Base-by-base conservation (phyloP, 441 rosid genomes). In the Populus tomentosa region DNA sequence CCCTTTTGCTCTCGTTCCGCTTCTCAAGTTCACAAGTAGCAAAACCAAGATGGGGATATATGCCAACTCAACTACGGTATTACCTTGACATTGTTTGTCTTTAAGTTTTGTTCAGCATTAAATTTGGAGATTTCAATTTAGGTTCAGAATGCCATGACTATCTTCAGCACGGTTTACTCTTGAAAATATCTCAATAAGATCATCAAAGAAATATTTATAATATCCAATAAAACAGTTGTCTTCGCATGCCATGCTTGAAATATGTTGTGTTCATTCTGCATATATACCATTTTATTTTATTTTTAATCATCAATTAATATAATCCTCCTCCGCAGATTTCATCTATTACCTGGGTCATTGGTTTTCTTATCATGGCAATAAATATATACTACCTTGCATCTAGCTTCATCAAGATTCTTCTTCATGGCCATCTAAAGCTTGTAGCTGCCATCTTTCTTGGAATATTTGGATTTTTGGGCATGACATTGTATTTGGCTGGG, bases 1-100 rank as follows among this genome's bases (percentile, higher is more conserved):
- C 46, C 99, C 98, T 20, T 95, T 95, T 65, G 93, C 97, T 40
- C 86, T 95, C 35, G 85, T 94, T 80, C 99, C 98, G 2, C 97
- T 95, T 75, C 97, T 95, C 81, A 95, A 95, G 80, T 95, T 95
- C 86, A 95, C 98, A 62, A 91, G 97, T 82, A 88, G 98, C 90
- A 80, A 89, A 83, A 85, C 86, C 81, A 95, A 91, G 90, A 95
- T 95, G 99, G 97, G 95, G 20, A 23, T 70, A 28, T 24, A 86
- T 30, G 94, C 83, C 68, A 95, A 95, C 76, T 86, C 92, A 42
- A 75, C 62, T 14, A 26, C 2, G 92, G 99, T 94, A 88, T 78
- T 61, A 6, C 16, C 10, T 67, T 59, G 14, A 14, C 69, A 24
- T 53, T n/a, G 56, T 14, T 38, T 67, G 21, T 80, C 26, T 16